These are phyloP conservation scores for Trichophyton rubrum DNA, from an alignment of 2,329 filamentous ascomycete genomes.

Conservation along the genomic window DNA sequence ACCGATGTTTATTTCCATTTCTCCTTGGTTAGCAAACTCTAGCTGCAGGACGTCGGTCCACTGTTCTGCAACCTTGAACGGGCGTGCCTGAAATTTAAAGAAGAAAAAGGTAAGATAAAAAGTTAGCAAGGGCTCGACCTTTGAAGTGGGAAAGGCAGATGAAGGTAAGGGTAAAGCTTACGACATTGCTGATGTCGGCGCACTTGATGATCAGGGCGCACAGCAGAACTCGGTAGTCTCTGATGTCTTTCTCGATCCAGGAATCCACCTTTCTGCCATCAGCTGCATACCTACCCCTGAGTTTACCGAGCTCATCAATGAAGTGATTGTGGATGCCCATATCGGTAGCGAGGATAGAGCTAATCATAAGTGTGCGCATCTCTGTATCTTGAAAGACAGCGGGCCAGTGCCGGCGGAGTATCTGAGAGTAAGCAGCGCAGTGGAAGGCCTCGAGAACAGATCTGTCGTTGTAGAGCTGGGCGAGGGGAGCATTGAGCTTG, in stretches of 20 bases:
- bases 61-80: conserved; percentile 65
- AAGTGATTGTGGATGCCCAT: conserved; percentile 97
- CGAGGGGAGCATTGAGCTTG: conserved; percentile 79
- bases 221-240: conserved; percentile 66
- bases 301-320: conserved; percentile 72
- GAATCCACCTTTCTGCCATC: conserved; percentile 51
- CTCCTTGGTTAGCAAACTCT: conserved; percentile 84
- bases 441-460: conserved; percentile 96
- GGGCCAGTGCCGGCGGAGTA: conserved; percentile 85
- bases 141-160: too few species aligned
- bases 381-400: conserved; percentile 62
- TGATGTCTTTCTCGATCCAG: conserved; percentile 64
- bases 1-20: conserved; percentile 77
- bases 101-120: too few species aligned
- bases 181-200: conserved; percentile 96
- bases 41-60: conserved; percentile 95
- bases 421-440: conserved; percentile 92
- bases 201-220: conserved; percentile 94
- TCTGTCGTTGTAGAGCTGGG: conserved; percentile 91
- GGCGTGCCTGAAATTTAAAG: conserved; percentile 52
- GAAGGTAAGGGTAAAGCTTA: conserved; percentile 34
- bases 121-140: neutral
- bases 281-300: conserved; percentile 64
- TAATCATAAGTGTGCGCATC: conserved; percentile 86
- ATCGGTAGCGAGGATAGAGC: conserved; percentile 91